Base-by-base conservation (phyloP, 2,329 filamentous ascomycete species). In the Neonectria punicea region DNA sequence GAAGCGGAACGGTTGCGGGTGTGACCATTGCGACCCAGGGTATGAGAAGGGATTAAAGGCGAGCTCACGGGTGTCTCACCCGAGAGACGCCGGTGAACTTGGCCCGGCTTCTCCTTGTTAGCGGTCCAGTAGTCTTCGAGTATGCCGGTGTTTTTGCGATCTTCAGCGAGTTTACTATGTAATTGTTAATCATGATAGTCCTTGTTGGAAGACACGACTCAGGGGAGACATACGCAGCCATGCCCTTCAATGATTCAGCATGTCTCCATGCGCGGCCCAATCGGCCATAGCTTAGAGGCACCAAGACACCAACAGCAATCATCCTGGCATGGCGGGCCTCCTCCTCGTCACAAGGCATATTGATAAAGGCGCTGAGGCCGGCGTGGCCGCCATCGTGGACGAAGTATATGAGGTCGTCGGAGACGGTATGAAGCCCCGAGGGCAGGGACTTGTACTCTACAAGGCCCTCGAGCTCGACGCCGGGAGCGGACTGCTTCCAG, bases 381-480 rank as follows among this genome's bases (percentile, higher is more conserved):
- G 94, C 94, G 81, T 94, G 91, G 50, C 88, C 85, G 53, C 88
- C 83, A 66, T 89, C 90, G 76, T 98, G 94, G 47, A 97, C 90
- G 78, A 98, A 99, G 83, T 98, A 99, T 74, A 94, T 93, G 56
- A 98, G 84, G 79, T 99, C 96, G 70, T 94, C 89, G 34, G 90
- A 85, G 20, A 98, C 93, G 62, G 93, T 92, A 80, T 99, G 96
- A 54, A 98, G 81, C 25, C 96, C 96, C 0, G 95, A 98, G 2
- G 96, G 96, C 51, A 99, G 86, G 67, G 93, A 97, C 81, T 98
- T 98, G 86, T 94, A 99, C 81, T 99, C 96, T 74, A 98, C 93
- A 25, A 92, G 89, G 60, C 93, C 93, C 72, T 97, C 93, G 53
- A 98, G 87, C 79, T 87, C 85, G 81, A 95, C 86, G 53, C 88